Evolutionary conservation across 441 rosid species (phyloP).

Genomic region (Codiaeum variegatum): DNA sequence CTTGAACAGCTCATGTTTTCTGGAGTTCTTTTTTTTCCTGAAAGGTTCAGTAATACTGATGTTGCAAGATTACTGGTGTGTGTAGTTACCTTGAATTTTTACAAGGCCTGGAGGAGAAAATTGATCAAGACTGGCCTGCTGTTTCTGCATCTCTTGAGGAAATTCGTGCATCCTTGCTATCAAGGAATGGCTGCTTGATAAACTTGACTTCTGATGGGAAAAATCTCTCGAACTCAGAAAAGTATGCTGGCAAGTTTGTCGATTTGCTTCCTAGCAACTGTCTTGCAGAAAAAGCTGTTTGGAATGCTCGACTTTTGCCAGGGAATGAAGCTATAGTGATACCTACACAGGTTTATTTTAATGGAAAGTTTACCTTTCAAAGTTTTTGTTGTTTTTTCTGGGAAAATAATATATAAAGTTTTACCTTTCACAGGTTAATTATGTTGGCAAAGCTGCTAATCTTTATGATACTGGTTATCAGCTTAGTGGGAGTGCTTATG

Average conservation of each 20-base stretch:
- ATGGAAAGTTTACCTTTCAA: not conserved
- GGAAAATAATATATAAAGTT: not conserved
- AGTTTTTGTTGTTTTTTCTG: not conserved
- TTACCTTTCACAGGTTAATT: slow-evolving; percentile 68
- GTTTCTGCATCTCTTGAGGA: slow-evolving; percentile 86
- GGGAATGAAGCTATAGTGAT: slow-evolving; percentile 84
- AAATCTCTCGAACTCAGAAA: slow-evolving; percentile 54
- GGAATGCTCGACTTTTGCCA: slow-evolving; percentile 57
- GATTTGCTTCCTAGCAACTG: slow-evolving; percentile 74
- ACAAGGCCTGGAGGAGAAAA: slow-evolving; percentile 65
- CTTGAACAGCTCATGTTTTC: not conserved
- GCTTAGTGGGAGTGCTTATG: slow-evolving; percentile 85
- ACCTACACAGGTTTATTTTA: slow-evolving; percentile 73
- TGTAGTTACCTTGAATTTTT: slow-evolving; percentile 80
- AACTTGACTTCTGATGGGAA: slow-evolving; percentile 88
- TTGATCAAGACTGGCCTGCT: slow-evolving; percentile 83
- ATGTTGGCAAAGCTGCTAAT: slow-evolving; percentile 92
- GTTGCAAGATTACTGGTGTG: slow-evolving; percentile 7
- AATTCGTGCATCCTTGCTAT: slow-evolving; percentile 71
- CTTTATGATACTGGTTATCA: slow-evolving; percentile 67
- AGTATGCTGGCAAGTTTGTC: slow-evolving; percentile 64
- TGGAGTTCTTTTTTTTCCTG: not conserved
- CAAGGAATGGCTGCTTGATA: slow-evolving; percentile 71
- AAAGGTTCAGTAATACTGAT: slow-evolving; percentile 10
- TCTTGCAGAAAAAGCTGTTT: slow-evolving; percentile 34